Evolutionary conservation across 164 flowering plant genomes (phyloP), one percentile per base, ranked within the genome.

Genomic region (Macadamia tetraphylla): DNA sequence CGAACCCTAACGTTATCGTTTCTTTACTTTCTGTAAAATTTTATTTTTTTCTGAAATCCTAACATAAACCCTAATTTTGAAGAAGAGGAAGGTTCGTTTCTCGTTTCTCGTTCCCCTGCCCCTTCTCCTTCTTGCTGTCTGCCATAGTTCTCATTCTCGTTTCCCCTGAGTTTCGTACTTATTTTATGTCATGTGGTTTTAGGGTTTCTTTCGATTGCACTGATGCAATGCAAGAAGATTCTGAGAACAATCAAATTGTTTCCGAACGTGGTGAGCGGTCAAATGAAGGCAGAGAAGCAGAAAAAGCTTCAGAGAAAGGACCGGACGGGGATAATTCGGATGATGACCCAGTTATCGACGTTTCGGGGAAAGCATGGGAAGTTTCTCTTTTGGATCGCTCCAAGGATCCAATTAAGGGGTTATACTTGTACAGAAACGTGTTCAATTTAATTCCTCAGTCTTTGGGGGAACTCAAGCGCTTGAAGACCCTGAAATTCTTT

Each of bases 401-500:
- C 4, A 62, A 49, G 43, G 73, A 46, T 15, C 66, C 77, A 31
- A 68, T 78, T 6, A 75, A 79, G 67, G 83, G 75, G 15, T 46
- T 92, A 58, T 94, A 84, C 64, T 57, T 88, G 67, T 92, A 87
- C 71, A 86, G 77, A 73, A 94, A 94, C 57, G 83, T 74, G 57
- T 86, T 86, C 68, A 89, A 86, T 79, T 84, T 92, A 81, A 80
- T 94, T 13, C 97, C 99, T 0, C 75, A 72, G 46, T 81, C 86
- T n/a, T 70, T 88, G 32, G 87, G 87, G 0, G 68, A 71, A 18
- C 62, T 83, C 3, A 73, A 71, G 69, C 60, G 74, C 53, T 74
- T 94, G 83, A 90, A 78, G 80, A 87, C 82, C 8, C 65, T 94
- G 70, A 94, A 94, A 75, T 91, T 94, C 67, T 90, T 92, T 59